Evolutionary conservation across 1,284 basidiomycete species (phyloP), one percentile per base, ranked within the genome.

Genomic region (Ceratobasidium sp.): DNA sequence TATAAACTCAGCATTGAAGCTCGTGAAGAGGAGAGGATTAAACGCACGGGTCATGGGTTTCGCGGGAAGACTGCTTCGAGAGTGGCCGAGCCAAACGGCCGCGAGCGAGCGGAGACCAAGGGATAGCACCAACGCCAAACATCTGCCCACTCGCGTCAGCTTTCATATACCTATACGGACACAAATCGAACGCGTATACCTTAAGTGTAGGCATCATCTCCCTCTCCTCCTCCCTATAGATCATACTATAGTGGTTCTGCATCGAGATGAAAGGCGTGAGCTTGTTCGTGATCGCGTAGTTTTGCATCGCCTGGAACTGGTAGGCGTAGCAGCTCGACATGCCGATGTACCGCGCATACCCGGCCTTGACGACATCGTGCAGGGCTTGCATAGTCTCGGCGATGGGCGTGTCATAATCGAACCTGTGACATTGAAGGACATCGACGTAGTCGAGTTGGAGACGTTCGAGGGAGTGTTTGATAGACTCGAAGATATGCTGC

Each of bases 301-400:
- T 71, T 29, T 77, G 76, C 75, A 76, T 76, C 15, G 63, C 76
- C 47, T 82, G 80, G 80, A 86, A 77, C 63, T 74, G 75, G 27
- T 48, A 75, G 15, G 72, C 76, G 50, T 74, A 71, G 27, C 67
- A 74, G 6, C 66, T 75, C 48, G 77, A 79, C 84, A 84, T 84
- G 76, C 85, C 85, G 63, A 86, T 82, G 80, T 86, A 86, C 27
- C 84, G 78, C 15, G 81, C 85, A 62, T 81, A 81, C 33, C 85
- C 85, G 0, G 77, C 76, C 77, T 84, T 78, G 53, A 84, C 83
- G 24, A 86, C 81, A 69, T 86, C 84, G 77, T 86, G 82, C 1
- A 86, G 79, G 15, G 85, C 85, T 73, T 84, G 81, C 85, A 86
- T 86, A 0, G 82, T 83, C 78, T 82, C 81, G 65, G 82, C 81